Evolutionary conservation across 1,284 basidiomycete species (phyloP), one percentile per base, ranked within the genome.

Genomic region (Ustilago shanxiensis): DNA sequence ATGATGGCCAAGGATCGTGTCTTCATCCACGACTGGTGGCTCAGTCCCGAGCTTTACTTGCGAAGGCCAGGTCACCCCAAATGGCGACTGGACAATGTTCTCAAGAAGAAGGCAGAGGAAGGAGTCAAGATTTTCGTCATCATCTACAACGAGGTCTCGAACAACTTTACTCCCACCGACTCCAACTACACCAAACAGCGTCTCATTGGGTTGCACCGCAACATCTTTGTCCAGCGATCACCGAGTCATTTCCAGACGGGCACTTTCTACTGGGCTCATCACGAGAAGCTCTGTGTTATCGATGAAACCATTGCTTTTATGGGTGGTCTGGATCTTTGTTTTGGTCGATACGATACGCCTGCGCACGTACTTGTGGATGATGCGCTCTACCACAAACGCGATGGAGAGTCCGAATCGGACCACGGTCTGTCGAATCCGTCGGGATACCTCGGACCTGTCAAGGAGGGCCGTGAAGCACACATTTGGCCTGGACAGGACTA

Each of bases 301-400:
- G 97, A 99, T 86, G 94, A 98, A 86, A 92, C 94, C 0, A 96
- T 98, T 76, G 96, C 94, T 0, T 99, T 99, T 87, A 97, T 95
- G 93, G 97, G 97, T 31, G 97, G 97, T 1, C 87, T 99, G 39
- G 97, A 99, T 87, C 89, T 96, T 51, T 98, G 89, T 79, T 87
- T 87, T 63, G 87, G 83, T 9, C 82, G 87, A 9, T 88, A 86
- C 82, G 97, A 99, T 86, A 98, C 96, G 0, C 91, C 96, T 2
- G 95, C 96, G 65, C 97, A 99, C 86, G 91, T 92, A 33, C 88
- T 99, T 35, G 89, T 92, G 10, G 96, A 99, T 83, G 95, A 98
- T 85, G 90, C 90, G 4, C 53, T 80, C 45, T 74, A 72, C 56
- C 64, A 72, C 50, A 63, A 72, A 57, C 68, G 66, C 14, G 72